Conservation (phyloP, 805 yeast genomes). For the Monosporozyma yasuniensis region DNA sequence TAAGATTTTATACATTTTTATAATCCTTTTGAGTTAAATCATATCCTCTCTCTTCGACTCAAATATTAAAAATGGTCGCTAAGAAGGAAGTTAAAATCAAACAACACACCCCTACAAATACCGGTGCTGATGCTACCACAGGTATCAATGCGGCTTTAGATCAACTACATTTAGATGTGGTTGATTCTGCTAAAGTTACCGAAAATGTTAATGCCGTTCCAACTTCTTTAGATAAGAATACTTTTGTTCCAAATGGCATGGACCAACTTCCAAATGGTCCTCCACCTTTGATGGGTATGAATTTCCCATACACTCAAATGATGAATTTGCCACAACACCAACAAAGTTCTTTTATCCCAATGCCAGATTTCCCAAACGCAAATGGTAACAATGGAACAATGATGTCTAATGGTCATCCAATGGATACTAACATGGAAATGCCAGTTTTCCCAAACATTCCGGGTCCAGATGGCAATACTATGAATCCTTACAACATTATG, state of each 20-base stretch:
- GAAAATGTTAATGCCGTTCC: conserved; percentile 8
- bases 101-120: background rate
- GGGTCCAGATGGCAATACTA: conserved; percentile 1
- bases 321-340: conserved; percentile 25
- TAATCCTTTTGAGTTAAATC: background rate
- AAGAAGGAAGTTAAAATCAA: background rate
- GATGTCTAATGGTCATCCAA: background rate
- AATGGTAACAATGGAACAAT: background rate
- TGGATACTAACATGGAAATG: conserved; percentile 5
- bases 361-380: conserved; percentile 15
- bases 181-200: conserved; percentile 6
- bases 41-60: background rate
- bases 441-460: conserved; percentile 9
- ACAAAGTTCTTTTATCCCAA: conserved; percentile 7
- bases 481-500: conserved; percentile 4
- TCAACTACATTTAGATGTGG: conserved; percentile 23
- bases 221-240: background rate
- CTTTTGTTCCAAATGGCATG: background rate
- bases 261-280: conserved; percentile 5
- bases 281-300: conserved; percentile 27
- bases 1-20: background rate
- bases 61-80: background rate
- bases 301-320: conserved; percentile 28
- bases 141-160: conserved; percentile 26
- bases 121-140: conserved; percentile 9